Conservation (phyloP, 2,329 filamentous ascomycete species). For the Clarireedia homoeocarpa region DNA sequence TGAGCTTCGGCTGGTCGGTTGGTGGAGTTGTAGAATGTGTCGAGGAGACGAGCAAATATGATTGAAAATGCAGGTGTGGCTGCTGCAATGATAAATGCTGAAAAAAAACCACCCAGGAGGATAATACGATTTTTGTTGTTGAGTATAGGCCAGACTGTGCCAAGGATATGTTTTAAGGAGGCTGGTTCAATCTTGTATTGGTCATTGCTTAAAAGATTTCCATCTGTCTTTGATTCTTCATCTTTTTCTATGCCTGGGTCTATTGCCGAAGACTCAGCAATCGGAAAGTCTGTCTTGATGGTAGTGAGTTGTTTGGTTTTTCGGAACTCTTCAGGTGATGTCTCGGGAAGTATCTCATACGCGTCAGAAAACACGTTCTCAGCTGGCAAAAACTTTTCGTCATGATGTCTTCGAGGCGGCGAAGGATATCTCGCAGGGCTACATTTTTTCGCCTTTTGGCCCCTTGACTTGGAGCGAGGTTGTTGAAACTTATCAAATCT, state of each 20-base stretch:
- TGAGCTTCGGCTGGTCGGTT: conserved; percentile 17
- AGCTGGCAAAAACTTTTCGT: neutral
- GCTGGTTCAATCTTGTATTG: conserved; percentile 10
- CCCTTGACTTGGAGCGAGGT: neutral
- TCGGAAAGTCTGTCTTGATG: neutral
- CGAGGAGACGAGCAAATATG: conserved; percentile 64
- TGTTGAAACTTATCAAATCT: neutral
- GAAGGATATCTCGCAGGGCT: neutral
- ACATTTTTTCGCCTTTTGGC: neutral
- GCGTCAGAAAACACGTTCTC: neutral
- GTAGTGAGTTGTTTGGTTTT: neutral
- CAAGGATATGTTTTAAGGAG: conserved; percentile 48
- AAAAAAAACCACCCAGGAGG: conserved; percentile 51
- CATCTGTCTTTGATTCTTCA: neutral
- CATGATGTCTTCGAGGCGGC: neutral
- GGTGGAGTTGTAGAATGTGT: conserved; percentile 52
- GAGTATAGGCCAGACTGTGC: conserved; percentile 64
- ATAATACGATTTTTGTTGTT: conserved; percentile 40
- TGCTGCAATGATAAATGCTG: conserved; percentile 21
- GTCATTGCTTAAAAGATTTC: neutral
- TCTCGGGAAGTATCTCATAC: neutral
- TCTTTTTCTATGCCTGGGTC: neutral
- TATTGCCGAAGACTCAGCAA: neutral
- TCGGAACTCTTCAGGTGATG: neutral
- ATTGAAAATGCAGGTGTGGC: conserved; percentile 59